phyloP scores from a whole-genome alignment of 164 flowering plant genomes.

The Brasenia schreberi region DNA sequence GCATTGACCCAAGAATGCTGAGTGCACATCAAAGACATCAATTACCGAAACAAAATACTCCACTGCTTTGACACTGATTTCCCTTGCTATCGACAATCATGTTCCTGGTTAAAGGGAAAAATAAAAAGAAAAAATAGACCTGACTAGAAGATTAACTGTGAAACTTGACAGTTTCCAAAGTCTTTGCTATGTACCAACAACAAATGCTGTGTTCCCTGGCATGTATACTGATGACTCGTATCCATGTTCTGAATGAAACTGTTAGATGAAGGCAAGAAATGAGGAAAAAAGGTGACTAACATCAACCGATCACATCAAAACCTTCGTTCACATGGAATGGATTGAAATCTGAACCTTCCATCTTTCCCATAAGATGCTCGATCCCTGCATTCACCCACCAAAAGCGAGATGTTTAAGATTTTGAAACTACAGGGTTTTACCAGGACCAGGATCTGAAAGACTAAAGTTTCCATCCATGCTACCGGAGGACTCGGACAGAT shows the following conservation, averaged over 20 bases:
- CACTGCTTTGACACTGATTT: no score
- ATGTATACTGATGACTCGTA: background rate
- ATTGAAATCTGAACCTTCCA: conserved; percentile 47
- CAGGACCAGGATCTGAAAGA: no score
- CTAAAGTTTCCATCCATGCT: no score
- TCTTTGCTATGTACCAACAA: background rate
- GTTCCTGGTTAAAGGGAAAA: background rate
- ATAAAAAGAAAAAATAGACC: no score
- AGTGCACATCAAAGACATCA: background rate
- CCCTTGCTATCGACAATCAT: no score
- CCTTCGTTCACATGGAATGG: conserved; percentile 42
- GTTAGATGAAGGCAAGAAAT: background rate
- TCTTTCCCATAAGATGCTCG: conserved; percentile 49
- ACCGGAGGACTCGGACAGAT: no score
- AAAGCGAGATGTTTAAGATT: no score
- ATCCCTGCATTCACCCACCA: conserved; percentile 37
- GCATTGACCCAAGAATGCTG: background rate
- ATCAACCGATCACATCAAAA: conserved; percentile 49
- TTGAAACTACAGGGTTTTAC: no score
- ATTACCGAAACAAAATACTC: no score
- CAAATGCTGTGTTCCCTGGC: background rate
- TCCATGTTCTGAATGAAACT: background rate
- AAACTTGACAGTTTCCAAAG: background rate
- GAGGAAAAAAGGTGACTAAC: background rate
- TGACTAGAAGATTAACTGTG: background rate